A percentile compares a stretch with the other conserved stretches of the same genome.
Evolutionary conservation across 495 filamentous ascomycete genomes (phyloP).

Genomic region (Paragyromitra xinjiangensis): DNA sequence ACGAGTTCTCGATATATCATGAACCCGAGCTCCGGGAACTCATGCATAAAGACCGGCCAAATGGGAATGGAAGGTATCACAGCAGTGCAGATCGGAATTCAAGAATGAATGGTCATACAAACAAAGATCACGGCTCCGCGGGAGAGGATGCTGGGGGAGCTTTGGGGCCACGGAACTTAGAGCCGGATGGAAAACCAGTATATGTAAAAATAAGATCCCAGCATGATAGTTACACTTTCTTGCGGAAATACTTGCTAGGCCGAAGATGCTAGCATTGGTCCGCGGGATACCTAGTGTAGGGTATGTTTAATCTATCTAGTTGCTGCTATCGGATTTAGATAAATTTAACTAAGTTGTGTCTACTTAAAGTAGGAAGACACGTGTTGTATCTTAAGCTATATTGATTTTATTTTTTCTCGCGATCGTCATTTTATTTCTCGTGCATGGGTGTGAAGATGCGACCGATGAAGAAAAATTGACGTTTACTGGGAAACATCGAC

Average conservation of each 20-base stretch:
- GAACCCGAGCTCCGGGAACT: constrained; percentile 1
- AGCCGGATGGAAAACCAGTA: background rate
- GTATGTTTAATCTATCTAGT: background rate
- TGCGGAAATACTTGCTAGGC: background rate
- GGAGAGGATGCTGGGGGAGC: background rate
- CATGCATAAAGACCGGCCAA: background rate
- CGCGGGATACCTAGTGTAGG: background rate
- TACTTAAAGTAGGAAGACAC: background rate
- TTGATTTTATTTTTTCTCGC: background rate
- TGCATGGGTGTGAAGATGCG: background rate
- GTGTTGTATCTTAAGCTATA: background rate
- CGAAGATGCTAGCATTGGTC: background rate
- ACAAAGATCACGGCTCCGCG: background rate
- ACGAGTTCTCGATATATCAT: background rate
- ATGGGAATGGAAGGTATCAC: background rate
- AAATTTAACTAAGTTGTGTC: background rate
- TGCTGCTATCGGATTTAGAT: background rate
- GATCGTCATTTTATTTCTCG: background rate
- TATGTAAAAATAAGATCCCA: background rate
- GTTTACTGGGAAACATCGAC: background rate
- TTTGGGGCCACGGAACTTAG: background rate
- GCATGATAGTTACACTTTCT: background rate
- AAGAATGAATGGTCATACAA: background rate
- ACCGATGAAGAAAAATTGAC: constrained; percentile 5
- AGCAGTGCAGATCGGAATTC: background rate